phyloP scores from a whole-genome alignment of 2,329 filamentous ascomycete genomes.

The Sarocladium oryzae region DNA sequence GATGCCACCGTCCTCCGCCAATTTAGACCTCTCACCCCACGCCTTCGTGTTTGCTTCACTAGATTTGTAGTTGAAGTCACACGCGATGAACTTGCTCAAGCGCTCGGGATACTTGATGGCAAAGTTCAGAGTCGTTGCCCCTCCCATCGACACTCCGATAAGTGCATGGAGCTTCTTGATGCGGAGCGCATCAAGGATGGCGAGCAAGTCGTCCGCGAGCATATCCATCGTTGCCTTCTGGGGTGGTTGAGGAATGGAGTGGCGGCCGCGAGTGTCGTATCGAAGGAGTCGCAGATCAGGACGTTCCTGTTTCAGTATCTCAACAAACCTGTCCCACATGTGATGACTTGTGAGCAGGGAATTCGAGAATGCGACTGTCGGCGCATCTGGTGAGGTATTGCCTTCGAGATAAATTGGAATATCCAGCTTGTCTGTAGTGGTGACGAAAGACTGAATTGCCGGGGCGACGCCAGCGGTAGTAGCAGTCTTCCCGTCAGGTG shows the following conservation, averaged over 20 bases:
- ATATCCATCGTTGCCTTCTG: conserved; percentile 54
- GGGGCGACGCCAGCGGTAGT: conserved; percentile 41
- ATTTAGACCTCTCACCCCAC: conserved; percentile 68
- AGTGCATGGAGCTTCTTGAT: conserved; percentile 60
- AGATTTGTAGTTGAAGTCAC: conserved; percentile 70
- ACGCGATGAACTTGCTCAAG: conserved; percentile 58
- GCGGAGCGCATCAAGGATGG: conserved; percentile 62
- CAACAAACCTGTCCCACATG: conserved; percentile 76
- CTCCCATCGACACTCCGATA: conserved; percentile 75
- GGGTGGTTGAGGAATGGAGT: conserved; percentile 39
- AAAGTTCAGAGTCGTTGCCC: conserved; percentile 68
- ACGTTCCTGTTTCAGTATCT: conserved; percentile 50
- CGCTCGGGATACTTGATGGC: conserved; percentile 59
- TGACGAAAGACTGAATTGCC: conserved; percentile 63
- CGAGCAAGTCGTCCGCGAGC: conserved; percentile 60
- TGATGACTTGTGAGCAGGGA: conserved; percentile 69
- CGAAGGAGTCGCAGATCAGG: conserved; percentile 67
- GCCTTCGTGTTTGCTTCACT: conserved; percentile 69
- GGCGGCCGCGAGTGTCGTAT: conserved; percentile 69
- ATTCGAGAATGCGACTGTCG: conserved; percentile 70
- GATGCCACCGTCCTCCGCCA: conserved; percentile 57
- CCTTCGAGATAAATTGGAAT: conserved; percentile 75
- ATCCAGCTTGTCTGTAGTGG: conserved; percentile 58
- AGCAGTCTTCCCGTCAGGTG: conserved; percentile 46
- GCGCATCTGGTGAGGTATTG: conserved; percentile 57